Percentiles rank a stretch among this genome's conserved stretches.
phyloP scores from a whole-genome alignment of 495 filamentous ascomycete genomes.

The Penicillium manginii region DNA sequence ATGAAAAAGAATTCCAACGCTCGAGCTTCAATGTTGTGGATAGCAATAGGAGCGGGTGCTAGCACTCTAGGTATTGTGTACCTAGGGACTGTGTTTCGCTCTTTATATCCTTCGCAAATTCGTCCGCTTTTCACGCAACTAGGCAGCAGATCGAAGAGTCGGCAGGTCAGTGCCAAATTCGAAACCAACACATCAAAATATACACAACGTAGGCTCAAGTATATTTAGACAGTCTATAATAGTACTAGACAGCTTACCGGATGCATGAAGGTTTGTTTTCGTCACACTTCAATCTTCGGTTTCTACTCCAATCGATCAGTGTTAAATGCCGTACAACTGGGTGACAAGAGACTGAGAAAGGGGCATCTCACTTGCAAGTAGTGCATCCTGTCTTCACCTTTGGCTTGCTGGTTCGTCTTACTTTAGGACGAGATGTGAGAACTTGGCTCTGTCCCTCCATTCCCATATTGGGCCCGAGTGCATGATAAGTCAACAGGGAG shows the following conservation, averaged over 20 bases:
- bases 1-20: constrained; percentile 23
- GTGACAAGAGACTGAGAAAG: background rate
- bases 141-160: background rate
- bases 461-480: no score
- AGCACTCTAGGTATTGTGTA: constrained; percentile 4
- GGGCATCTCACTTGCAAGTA: constrained; percentile 38
- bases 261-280: constrained; percentile 30
- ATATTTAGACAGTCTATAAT: no score
- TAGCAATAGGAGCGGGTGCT: constrained; percentile 9
- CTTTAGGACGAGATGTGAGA: no score
- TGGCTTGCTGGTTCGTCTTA: constrained; percentile 31
- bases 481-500: no score
- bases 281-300: constrained; percentile 36
- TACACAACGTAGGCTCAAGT: no score
- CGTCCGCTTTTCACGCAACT: constrained; percentile 41
- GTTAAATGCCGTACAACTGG: background rate
- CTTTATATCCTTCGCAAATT: constrained; percentile 38
- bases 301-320: constrained; percentile 7
- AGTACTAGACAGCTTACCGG: constrained; percentile 14
- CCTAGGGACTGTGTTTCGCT: background rate
- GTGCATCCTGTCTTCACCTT: constrained; percentile 36
- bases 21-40: constrained; percentile 12
- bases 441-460: no score
- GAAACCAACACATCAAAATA: no score
- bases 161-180: background rate